These are phyloP conservation scores for Excoecaria cochinchinensis DNA, from an alignment of 345 rosid genomes.

Conservation along the genomic window DNA sequence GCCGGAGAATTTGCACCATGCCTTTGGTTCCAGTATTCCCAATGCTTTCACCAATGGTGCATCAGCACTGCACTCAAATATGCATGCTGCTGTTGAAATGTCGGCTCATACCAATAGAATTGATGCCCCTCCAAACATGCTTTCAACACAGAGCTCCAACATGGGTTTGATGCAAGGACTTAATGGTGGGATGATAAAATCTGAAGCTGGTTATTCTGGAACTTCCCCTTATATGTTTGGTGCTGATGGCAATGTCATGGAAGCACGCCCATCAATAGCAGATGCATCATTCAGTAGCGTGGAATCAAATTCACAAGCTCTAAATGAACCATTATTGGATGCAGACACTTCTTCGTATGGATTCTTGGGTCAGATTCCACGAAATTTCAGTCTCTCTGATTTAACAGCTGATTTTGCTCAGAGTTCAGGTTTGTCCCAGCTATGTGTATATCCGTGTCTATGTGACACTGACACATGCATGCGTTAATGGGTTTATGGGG, in stretches of 20 bases:
- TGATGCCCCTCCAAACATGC: constrained; percentile 55
- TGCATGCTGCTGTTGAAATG: constrained; percentile 63
- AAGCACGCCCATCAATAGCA: constrained; percentile 59
- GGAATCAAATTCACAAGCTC: constrained; percentile 71
- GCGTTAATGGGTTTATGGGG: neutral
- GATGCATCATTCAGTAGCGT: constrained; percentile 74
- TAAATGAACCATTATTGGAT: constrained; percentile 68
- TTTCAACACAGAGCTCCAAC: constrained; percentile 65
- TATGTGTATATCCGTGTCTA: neutral
- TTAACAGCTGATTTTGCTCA: constrained; percentile 82
- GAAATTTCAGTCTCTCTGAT: constrained; percentile 91
- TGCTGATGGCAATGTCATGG: constrained; percentile 62
- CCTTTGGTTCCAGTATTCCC: constrained; percentile 48
- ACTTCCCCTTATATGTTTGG: constrained; percentile 67
- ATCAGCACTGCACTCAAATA: constrained; percentile 50
- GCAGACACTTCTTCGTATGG: constrained; percentile 73
- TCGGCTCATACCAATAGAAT: constrained; percentile 65
- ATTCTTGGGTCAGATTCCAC: constrained; percentile 72
- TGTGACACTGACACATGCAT: neutral
- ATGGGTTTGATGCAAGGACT: constrained; percentile 73
- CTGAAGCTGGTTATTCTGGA: constrained; percentile 70
- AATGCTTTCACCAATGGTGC: constrained; percentile 72
- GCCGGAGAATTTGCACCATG: constrained; percentile 61
- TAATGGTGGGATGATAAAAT: constrained; percentile 79
- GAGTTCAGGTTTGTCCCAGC: constrained; percentile 67